Evolutionary conservation across 495 filamentous ascomycete species (phyloP).

Genomic region (Talaromyces thailandensis): DNA sequence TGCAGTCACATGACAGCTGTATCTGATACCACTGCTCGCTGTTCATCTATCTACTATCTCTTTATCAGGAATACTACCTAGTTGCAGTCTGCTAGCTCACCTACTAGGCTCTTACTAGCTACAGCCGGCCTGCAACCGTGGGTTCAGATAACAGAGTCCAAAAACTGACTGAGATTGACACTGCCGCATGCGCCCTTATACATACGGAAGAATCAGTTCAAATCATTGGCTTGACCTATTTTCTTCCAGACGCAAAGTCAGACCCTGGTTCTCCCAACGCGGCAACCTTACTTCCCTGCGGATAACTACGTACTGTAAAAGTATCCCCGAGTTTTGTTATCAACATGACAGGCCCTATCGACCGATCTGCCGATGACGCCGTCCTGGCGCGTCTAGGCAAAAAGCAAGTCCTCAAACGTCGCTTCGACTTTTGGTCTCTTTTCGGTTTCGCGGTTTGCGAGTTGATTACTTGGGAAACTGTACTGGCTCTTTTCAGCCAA

Average conservation of each 20-base stretch:
- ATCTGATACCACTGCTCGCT: not conserved
- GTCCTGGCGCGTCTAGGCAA: slow-evolving; percentile 28
- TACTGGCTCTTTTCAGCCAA: slow-evolving; percentile 19
- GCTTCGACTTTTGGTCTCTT: slow-evolving; percentile 28
- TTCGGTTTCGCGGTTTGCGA: slow-evolving; percentile 29
- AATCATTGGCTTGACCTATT: not conserved
- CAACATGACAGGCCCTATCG: slow-evolving; percentile 4
- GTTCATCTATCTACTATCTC: not conserved
- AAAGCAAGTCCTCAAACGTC: slow-evolving; percentile 27
- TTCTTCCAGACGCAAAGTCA: not conserved
- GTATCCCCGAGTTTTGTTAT: not conserved
- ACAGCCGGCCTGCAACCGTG: not conserved
- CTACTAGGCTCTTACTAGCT: not conserved
- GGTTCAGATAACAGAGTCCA: not conserved
- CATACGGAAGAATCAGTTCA: not conserved
- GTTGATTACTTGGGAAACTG: slow-evolving; percentile 30
- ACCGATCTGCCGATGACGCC: slow-evolving; percentile 13
- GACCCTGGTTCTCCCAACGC: not conserved
- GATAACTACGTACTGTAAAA: not conserved
- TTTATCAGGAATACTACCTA: not conserved
- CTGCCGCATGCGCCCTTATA: not conserved
- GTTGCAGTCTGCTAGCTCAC: not conserved
- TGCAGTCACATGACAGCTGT: not conserved
- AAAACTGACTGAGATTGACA: not conserved
- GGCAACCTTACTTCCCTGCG: not conserved